Evolutionary conservation across 192 early-diverging fungal genomes (phyloP).

Genomic region (Blastocladiella britannica): DNA sequence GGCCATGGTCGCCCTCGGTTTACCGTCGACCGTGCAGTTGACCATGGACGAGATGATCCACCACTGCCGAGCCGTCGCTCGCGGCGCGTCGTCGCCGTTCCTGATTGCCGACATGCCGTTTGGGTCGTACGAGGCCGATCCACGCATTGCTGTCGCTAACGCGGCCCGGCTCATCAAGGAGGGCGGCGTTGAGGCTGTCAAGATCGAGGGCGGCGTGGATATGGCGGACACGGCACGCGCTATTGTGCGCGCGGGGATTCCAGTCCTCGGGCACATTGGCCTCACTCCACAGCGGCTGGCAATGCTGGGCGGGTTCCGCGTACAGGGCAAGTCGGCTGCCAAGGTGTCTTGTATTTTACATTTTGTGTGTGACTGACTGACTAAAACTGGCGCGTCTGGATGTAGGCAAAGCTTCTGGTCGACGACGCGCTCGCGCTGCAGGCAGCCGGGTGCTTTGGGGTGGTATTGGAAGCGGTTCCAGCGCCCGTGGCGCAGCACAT

Average conservation of each 20-base stretch:
- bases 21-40: constrained; percentile 59
- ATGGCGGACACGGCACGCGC: constrained; percentile 52
- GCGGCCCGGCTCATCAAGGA: constrained; percentile 73
- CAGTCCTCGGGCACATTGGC: constrained; percentile 86
- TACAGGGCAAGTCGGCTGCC: constrained; percentile 70
- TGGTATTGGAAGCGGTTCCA: constrained; percentile 86
- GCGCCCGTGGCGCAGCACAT: constrained; percentile 68
- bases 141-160: constrained; percentile 50
- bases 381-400: background rate
- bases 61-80: constrained; percentile 71
- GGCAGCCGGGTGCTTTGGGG: constrained; percentile 68
- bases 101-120: constrained; percentile 78
- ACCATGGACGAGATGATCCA: constrained; percentile 94
- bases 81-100: constrained; percentile 57
- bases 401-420: constrained; percentile 47
- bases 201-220: constrained; percentile 83
- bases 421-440: constrained; percentile 78
- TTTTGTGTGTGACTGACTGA: constrained; percentile 1
- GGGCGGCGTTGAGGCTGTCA: constrained; percentile 80
- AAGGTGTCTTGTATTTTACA: constrained; percentile 14
- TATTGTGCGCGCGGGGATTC: constrained; percentile 71
- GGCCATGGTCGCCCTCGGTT: constrained; percentile 91
- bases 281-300: constrained; percentile 82
- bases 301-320: constrained; percentile 70
- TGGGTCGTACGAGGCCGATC: constrained; percentile 68